These are phyloP conservation scores for Leersia perrieri DNA, from an alignment of 176 grass and related monocot genomes.

Conservation along the genomic window DNA sequence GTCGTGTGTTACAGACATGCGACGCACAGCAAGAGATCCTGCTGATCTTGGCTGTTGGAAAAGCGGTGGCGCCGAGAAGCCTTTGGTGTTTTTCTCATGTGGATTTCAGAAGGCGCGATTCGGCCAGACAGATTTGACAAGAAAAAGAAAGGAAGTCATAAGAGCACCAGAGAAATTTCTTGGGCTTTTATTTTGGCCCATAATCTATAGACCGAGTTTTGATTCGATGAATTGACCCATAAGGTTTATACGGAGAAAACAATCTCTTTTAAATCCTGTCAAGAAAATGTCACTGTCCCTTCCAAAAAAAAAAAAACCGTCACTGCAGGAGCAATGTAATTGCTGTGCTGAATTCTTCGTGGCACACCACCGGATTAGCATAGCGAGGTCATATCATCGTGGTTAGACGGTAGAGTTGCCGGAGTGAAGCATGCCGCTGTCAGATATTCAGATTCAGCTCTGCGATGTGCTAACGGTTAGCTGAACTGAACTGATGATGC, in stretches of 20 bases:
- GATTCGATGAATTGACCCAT: not conserved
- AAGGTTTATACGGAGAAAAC: not conserved
- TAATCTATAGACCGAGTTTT: not conserved
- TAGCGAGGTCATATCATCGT: not conserved
- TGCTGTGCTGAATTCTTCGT: not conserved
- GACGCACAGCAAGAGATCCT: not conserved
- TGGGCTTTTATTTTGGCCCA: not conserved
- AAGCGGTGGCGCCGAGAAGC: not conserved
- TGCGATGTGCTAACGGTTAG: not conserved
- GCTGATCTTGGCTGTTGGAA: not conserved
- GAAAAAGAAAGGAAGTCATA: not conserved
- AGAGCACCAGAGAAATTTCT: not conserved
- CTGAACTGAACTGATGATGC: not conserved
- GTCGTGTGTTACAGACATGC: not conserved
- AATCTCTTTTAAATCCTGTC: not conserved
- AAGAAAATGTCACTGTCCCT: not conserved
- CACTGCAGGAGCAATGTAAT: not conserved
- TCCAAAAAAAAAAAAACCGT: too few relatives aligned
- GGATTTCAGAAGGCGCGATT: not conserved
- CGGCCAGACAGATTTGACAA: not conserved
- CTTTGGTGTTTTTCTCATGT: not conserved
- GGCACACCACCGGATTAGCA: not conserved
- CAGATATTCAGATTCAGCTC: not conserved
- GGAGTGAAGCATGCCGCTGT: not conserved
- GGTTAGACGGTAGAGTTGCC: not conserved